These are phyloP conservation scores for Hypoxylon sp. DNA, from an alignment of 2,329 filamentous ascomycete genomes.

Conservation along the genomic window DNA sequence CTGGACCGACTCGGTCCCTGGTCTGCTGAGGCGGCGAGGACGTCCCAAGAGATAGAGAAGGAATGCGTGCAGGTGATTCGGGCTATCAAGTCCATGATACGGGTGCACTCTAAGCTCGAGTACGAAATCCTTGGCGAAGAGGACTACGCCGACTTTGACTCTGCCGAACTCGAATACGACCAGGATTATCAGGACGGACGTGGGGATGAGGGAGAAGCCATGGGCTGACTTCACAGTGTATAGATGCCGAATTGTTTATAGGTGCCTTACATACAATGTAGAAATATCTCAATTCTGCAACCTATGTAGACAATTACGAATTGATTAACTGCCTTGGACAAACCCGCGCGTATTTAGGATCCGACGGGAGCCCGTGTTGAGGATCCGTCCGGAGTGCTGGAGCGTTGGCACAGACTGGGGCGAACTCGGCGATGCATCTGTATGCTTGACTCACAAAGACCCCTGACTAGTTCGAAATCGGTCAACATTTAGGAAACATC, in stretches of 20 bases:
- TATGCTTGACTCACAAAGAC: conserved; percentile 1
- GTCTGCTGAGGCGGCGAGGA: conserved; percentile 60
- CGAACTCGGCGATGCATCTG: conserved; percentile 5
- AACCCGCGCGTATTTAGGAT: neutral
- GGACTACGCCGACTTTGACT: conserved; percentile 30
- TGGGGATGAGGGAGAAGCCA: neutral
- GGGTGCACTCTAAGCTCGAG: conserved; percentile 48
- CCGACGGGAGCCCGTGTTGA: neutral
- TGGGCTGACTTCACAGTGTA: conserved; percentile 6
- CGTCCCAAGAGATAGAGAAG: conserved; percentile 56
- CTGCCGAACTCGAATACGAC: conserved; percentile 10
- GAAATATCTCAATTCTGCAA: conserved; percentile 24
- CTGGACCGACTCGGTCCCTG: conserved; percentile 63
- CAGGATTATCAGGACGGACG: conserved; percentile 1
- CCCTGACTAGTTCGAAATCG: conserved; percentile 1
- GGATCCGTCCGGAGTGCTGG: neutral
- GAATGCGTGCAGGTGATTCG: conserved; percentile 53
- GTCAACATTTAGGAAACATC: neutral
- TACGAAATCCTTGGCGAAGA: conserved; percentile 44
- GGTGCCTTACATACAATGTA: conserved; percentile 18
- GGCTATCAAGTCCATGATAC: conserved; percentile 52
- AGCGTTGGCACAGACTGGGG: neutral
- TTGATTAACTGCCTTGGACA: neutral
- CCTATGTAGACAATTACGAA: conserved; percentile 1
- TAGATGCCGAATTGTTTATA: conserved; percentile 21